Conservation (phyloP, 1,284 basidiomycete species). For the Pseudozyma sp. region DNA sequence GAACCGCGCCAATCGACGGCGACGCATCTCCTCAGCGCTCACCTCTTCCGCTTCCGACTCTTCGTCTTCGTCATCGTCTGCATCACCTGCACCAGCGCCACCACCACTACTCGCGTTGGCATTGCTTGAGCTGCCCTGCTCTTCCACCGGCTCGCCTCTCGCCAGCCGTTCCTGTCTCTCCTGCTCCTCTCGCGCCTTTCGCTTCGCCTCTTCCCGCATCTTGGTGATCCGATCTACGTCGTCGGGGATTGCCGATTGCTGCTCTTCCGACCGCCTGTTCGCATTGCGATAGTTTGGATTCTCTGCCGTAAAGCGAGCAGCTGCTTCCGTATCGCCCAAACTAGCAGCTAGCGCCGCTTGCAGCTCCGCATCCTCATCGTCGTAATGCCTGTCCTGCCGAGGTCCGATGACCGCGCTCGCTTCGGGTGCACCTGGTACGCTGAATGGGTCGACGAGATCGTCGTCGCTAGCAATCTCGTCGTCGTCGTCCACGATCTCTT, state of each 20-base stretch:
- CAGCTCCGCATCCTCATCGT: constrained; percentile 63
- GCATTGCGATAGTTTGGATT: constrained; percentile 12
- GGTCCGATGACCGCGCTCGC: constrained; percentile 49
- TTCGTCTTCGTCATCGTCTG: constrained; percentile 50
- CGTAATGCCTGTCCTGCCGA: constrained; percentile 51
- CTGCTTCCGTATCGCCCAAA: constrained; percentile 48
- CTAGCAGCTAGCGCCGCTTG: constrained; percentile 61
- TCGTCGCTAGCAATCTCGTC: constrained; percentile 44
- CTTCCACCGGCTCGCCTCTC: constrained; percentile 29
- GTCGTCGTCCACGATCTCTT: constrained; percentile 46
- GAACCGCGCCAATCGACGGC: constrained; percentile 49
- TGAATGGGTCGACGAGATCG: constrained; percentile 46
- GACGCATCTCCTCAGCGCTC: constrained; percentile 59
- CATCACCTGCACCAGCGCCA: constrained; percentile 17
- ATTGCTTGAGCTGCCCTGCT: constrained; percentile 2
- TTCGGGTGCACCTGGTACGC: constrained; percentile 42
- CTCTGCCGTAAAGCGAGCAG: constrained; percentile 20
- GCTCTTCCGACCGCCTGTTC: constrained; percentile 13
- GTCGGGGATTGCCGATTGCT: constrained; percentile 37
- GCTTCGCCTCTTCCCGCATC: constrained; percentile 54
- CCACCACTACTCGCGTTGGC: constrained; percentile 3
- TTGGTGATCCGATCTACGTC: constrained; percentile 55
- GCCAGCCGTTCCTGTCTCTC: constrained; percentile 36
- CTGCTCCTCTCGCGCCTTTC: constrained; percentile 43
- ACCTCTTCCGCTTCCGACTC: constrained; percentile 49